A percentile compares a stretch with the other conserved stretches of the same genome.
These are phyloP conservation scores for Byssothecium circinans DNA, from an alignment of 2,329 filamentous ascomycete species.

Conservation along the genomic window DNA sequence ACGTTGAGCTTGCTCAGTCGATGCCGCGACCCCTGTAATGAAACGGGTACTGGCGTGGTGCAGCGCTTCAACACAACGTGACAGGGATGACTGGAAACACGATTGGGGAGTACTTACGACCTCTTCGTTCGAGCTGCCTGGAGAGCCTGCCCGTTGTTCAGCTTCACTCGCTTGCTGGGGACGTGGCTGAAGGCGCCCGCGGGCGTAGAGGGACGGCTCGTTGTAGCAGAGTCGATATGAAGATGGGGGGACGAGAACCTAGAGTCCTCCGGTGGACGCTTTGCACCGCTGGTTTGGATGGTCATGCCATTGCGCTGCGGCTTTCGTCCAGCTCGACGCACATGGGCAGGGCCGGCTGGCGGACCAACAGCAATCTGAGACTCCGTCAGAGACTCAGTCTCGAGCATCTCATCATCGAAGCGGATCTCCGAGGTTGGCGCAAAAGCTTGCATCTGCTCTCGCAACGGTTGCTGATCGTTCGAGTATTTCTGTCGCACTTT, in stretches of 20 bases:
- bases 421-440: slow-evolving; percentile 37
- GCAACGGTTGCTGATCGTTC: slow-evolving; percentile 24
- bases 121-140: slow-evolving; percentile 39
- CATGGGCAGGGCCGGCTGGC: slow-evolving; percentile 34
- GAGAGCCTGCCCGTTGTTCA: slow-evolving; percentile 34
- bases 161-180: slow-evolving; percentile 36
- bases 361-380: slow-evolving; percentile 41
- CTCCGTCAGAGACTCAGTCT: slow-evolving; percentile 41
- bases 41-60: slow-evolving; percentile 28
- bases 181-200: slow-evolving; percentile 25
- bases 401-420: slow-evolving; percentile 41
- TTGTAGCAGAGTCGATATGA: slow-evolving; percentile 26
- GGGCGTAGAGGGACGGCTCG: slow-evolving; percentile 39
- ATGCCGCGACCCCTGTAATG: slow-evolving; percentile 27
- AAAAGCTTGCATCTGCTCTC: slow-evolving; percentile 20
- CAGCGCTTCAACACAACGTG: slow-evolving; percentile 16
- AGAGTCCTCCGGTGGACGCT: slow-evolving; percentile 34
- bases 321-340: slow-evolving; percentile 32
- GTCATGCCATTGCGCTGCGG: slow-evolving; percentile 19
- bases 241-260: slow-evolving; percentile 35
- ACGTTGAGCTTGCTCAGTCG: slow-evolving; percentile 39
- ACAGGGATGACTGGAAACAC: slow-evolving; percentile 15
- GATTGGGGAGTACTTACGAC: slow-evolving; percentile 37
- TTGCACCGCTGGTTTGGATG: slow-evolving; percentile 18
- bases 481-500: slow-evolving; percentile 29